These are phyloP conservation scores for Botryobasidium botryosum DNA, from an alignment of 768 basidiomycete species.

Conservation along the genomic window DNA sequence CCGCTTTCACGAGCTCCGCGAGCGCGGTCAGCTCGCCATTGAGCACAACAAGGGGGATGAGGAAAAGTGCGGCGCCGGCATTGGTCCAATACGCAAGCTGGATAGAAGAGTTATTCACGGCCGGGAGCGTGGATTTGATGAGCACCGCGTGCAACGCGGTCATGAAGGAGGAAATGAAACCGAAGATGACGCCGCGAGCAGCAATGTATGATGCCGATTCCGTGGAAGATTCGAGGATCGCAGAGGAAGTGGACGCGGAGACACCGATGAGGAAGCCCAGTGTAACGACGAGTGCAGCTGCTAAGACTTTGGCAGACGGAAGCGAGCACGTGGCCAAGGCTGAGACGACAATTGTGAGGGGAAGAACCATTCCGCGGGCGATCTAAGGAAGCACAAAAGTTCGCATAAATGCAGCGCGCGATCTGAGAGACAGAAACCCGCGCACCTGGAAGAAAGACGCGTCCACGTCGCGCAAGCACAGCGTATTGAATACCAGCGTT, in stretches of 20 bases:
- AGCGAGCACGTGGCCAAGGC: constrained; percentile 36
- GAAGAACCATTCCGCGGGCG: constrained; percentile 68
- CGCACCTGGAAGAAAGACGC: constrained; percentile 65
- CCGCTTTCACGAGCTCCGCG: constrained; percentile 22
- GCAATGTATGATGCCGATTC: constrained; percentile 25
- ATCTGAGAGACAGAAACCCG: background rate
- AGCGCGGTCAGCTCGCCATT: constrained; percentile 35
- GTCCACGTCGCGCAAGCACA: constrained; percentile 62
- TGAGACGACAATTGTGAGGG: constrained; percentile 62
- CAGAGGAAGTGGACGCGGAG: constrained; percentile 21
- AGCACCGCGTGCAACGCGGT: constrained; percentile 62
- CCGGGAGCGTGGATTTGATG: constrained; percentile 50
- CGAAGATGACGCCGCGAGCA: constrained; percentile 33
- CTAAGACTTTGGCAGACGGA: constrained; percentile 37
- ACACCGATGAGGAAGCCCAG: constrained; percentile 65
- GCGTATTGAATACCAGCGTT: constrained; percentile 61
- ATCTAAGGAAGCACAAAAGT: constrained; percentile 30
- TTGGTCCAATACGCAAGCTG: constrained; percentile 71
- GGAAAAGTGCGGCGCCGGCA: constrained; percentile 42
- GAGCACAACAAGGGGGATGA: constrained; percentile 46
- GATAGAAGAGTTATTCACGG: constrained; percentile 54
- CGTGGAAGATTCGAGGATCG: constrained; percentile 26
- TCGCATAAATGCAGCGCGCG: background rate
- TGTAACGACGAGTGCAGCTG: constrained; percentile 47
- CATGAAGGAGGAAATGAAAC: constrained; percentile 52